These are phyloP conservation scores for Oidiodendron maius DNA, from an alignment of 495 filamentous ascomycete genomes.

Conservation along the genomic window DNA sequence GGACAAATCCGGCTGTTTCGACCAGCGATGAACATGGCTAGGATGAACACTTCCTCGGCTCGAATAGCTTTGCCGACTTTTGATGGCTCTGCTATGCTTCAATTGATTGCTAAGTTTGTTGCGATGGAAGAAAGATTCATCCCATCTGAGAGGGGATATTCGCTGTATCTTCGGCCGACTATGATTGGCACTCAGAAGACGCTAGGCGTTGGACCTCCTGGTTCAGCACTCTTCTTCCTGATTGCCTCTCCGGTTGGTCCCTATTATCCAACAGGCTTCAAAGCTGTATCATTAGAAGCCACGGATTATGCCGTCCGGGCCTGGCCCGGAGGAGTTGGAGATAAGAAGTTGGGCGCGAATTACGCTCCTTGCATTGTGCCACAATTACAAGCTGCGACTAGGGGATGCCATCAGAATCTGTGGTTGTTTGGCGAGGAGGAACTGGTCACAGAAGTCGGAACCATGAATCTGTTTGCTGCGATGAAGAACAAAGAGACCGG, in stretches of 20 bases:
- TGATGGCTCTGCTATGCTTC: constrained; percentile 60
- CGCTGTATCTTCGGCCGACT: constrained; percentile 88
- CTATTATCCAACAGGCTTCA: constrained; percentile 97
- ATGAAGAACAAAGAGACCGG: constrained; percentile 76
- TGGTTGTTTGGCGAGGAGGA: constrained; percentile 96
- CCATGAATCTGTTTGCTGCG: constrained; percentile 94
- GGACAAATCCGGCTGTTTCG: constrained; percentile 81
- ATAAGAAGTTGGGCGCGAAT: constrained; percentile 97
- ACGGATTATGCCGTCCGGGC: constrained; percentile 92
- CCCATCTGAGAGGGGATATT: constrained; percentile 77
- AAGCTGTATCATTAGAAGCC: constrained; percentile 88
- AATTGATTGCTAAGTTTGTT: constrained; percentile 73
- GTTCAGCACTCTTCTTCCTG: constrained; percentile 83
- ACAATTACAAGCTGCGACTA: constrained; percentile 79
- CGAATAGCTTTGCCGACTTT: constrained; percentile 91
- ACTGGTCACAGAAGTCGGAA: constrained; percentile 91
- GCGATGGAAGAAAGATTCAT: constrained; percentile 84
- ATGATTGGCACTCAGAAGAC: constrained; percentile 96
- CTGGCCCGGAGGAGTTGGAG: constrained; percentile 94
- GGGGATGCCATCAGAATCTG: constrained; percentile 95
- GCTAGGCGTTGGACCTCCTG: constrained; percentile 84
- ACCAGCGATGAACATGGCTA: constrained; percentile 93
- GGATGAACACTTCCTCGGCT: constrained; percentile 80
- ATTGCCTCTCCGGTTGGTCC: constrained; percentile 97
- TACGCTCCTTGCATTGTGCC: constrained; percentile 95